phyloP scores from a whole-genome alignment of 192 early-diverging fungal species.

The Backusella morwellensis region DNA sequence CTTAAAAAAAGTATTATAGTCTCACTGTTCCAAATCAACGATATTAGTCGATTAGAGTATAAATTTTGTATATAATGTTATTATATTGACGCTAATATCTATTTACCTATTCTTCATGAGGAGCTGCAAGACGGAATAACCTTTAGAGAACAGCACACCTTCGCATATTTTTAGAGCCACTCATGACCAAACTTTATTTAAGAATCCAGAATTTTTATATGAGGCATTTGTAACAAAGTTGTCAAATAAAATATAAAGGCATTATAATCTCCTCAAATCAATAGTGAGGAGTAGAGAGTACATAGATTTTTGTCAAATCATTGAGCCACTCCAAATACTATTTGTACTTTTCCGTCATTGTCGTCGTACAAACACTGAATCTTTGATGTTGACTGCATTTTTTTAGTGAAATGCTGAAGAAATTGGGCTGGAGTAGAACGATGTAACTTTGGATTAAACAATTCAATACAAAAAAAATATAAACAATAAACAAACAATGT shows the following conservation, averaged over 20 bases:
- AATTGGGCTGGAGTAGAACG: background rate
- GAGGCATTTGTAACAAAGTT: no score
- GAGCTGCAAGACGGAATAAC: background rate
- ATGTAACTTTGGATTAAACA: background rate
- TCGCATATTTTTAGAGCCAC: background rate
- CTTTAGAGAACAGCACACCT: background rate
- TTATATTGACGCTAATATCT: background rate
- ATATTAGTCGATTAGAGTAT: background rate
- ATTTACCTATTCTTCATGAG: background rate
- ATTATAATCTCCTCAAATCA: background rate
- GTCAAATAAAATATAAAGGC: no score
- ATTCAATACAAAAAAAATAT: no score
- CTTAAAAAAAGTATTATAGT: background rate
- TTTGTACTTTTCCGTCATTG: background rate
- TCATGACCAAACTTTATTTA: background rate
- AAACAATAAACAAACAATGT: background rate
- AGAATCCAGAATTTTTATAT: no score
- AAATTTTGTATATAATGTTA: background rate
- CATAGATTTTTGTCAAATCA: background rate
- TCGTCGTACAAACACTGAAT: background rate
- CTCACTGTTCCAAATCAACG: background rate
- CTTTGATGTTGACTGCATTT: background rate
- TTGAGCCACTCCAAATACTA: background rate
- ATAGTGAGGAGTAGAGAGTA: background rate
- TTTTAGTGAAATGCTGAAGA: background rate